Conservation (phyloP, 164 flowering plant species). For the Aristolochia californica region DNA sequence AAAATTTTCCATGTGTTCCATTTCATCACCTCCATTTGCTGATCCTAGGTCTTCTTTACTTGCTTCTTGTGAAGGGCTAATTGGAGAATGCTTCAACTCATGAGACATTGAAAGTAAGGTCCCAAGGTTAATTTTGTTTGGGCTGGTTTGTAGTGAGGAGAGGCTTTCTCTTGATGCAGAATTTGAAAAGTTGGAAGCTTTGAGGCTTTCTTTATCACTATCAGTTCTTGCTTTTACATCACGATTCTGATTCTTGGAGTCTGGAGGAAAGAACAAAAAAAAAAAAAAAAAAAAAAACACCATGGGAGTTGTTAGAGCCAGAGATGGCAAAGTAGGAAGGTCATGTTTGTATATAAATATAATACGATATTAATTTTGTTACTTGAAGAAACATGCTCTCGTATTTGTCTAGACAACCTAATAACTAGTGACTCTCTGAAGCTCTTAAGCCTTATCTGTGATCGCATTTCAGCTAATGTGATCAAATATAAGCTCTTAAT, state of each 20-base stretch:
- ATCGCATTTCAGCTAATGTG: too few relatives aligned
- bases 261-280: conserved; percentile 5
- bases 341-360: too few relatives aligned
- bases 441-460: too few relatives aligned
- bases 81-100: conserved; percentile 3
- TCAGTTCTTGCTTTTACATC: conserved; percentile 8
- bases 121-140: conserved; percentile 4
- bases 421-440: too few relatives aligned
- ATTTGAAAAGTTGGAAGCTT: conserved; percentile 3
- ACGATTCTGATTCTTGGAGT: neutral
- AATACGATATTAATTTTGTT: too few relatives aligned
- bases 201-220: conserved; percentile 7
- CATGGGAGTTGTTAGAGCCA: too few relatives aligned
- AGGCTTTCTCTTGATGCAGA: conserved; percentile 15
- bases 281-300: too few relatives aligned
- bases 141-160: conserved; percentile 5
- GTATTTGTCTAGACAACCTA: too few relatives aligned
- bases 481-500: too few relatives aligned
- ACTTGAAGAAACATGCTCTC: too few relatives aligned
- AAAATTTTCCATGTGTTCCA: neutral
- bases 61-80: conserved; percentile 4
- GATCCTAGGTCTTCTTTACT: conserved; percentile 6
- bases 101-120: neutral
- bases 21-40: conserved; percentile 3
- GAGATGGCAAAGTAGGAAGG: too few relatives aligned